Evolutionary conservation across 495 filamentous ascomycete genomes (phyloP), one percentile per base, ranked within the genome.

Genomic region (Daldinia loculata): DNA sequence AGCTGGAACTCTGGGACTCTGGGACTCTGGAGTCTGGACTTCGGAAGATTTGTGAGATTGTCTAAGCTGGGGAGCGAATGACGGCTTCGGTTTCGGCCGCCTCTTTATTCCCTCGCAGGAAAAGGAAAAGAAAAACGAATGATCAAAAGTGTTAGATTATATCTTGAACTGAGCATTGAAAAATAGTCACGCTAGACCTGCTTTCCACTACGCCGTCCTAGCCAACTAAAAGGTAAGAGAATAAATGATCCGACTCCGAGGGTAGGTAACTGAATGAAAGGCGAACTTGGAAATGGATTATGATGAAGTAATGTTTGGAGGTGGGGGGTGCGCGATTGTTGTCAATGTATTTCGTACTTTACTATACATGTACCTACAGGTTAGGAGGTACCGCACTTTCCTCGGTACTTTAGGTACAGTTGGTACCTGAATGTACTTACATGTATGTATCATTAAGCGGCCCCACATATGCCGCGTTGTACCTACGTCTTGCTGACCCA

Each of bases 271-370:
- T 61, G 39, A 41, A 53, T 22, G 52, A 69, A 61, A 63, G 41
- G 36, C 41, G 66, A 56, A 53, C 61, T 45, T 17, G 19, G 32
- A 39, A 41, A 53, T n/a, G 24, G 50, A n/a, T 53, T 53, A 30
- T 55, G 64, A 67, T 67, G 64, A 67, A 67, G 64, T 67, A 67
- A 67, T 67, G 56, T 66, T 65, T 63, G 39, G 62, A 61, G 64
- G 53, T 59, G 63, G 56, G 17, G 45, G 61, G 60, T 52, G 60
- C 29, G 32, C 30, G 45, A 38, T n/a, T 30, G 53, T n/a, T 53
- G 50, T 53, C 22, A 12, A n/a, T 29, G 50, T 51, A 51, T 51
- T 26, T 26, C 9, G 45, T 51, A 51, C 45, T 26, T 12, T 11
- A 26, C 19, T 51, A 39, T 32, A 26, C n/a, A n/a, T n/a, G n/a